Percentiles rank a stretch among this genome's conserved stretches.
Evolutionary conservation across 2,329 filamentous ascomycete genomes (phyloP).

Genomic region (Exophiala phaeomuriformis): DNA sequence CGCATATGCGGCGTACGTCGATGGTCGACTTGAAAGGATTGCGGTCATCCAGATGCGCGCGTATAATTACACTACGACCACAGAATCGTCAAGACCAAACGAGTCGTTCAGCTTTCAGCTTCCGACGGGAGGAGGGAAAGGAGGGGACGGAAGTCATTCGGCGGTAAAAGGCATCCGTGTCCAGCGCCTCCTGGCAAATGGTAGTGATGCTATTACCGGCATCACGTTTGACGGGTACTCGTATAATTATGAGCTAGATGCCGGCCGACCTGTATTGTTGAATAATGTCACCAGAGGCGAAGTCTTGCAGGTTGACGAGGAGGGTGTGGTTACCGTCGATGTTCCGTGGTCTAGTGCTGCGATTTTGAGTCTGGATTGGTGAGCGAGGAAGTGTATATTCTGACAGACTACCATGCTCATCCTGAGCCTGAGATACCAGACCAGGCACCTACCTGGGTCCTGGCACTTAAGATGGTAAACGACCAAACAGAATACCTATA

Average conservation of each 20-base stretch:
- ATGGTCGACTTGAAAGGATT: constrained; percentile 41
- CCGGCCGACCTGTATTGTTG: constrained; percentile 48
- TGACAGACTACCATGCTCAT: too few relatives aligned
- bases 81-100: constrained; percentile 18
- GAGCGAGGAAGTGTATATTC: not conserved
- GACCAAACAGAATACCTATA: too few relatives aligned
- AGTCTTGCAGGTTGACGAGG: constrained; percentile 31
- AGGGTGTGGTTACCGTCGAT: constrained; percentile 32
- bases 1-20: constrained; percentile 51
- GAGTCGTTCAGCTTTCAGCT: constrained; percentile 28
- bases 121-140: constrained; percentile 11
- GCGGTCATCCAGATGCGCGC: constrained; percentile 52
- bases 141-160: not conserved
- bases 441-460: too few relatives aligned
- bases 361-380: constrained; percentile 25
- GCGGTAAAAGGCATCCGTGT: constrained; percentile 31
- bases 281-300: constrained; percentile 51
- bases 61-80: constrained; percentile 48
- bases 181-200: constrained; percentile 52
- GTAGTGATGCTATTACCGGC: constrained; percentile 56
- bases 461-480: too few relatives aligned
- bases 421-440: too few relatives aligned
- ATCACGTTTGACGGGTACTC: constrained; percentile 56
- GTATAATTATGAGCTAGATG: constrained; percentile 54
- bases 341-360: constrained; percentile 29